Base-by-base conservation (phyloP, 2,329 filamentous ascomycete species). In the Neoascochyta sp. region DNA sequence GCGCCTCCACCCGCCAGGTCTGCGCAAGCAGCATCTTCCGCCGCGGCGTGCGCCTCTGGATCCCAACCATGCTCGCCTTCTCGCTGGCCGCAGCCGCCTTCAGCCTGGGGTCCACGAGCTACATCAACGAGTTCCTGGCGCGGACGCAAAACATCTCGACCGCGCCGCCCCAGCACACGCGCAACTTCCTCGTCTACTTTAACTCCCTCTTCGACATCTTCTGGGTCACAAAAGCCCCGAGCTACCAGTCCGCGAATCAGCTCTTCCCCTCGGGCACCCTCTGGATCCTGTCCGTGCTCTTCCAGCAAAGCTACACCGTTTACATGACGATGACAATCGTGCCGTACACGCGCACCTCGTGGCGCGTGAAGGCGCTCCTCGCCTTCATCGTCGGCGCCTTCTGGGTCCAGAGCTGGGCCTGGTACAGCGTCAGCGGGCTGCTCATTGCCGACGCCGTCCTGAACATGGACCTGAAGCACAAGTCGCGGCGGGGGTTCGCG, bases 291-390 rank as follows among this genome's bases (percentile, higher is more conserved):
- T 65, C 58, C 5, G 54, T 65, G n/a, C 54, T 71, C 10, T 71
- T 66, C 42, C 55, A 61, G 29, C 68, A 71, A 38, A 65, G 61
- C 40, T 70, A 67, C 46, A 72, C 69, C 0, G 58, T 70, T 7
- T 72, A 69, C 43, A 68, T 70, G 51, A 56, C 65, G 4, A 69
- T 70, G 67, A 47, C 70, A 32, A 68, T 68, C 29, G 55, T 70
- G 7, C 69, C 66, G 4, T 66, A 59, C 46, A 68, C 65, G 2
- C 56, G 66, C 9, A 36, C 47, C 9, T 54, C 55, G 2, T 69
- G 66, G 66, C 64, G 66, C 21, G 45, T 66, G 3, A 60, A 63
- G 34, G 62, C 57, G 3, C 45, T 63, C 15, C 27, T 61, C n/a
- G 35, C 50, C 13, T 69, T 70, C 50, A 58, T 69, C 32, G 22